phyloP scores from a whole-genome alignment of 1,284 basidiomycete genomes.

The Marasmius tenuissimus region DNA sequence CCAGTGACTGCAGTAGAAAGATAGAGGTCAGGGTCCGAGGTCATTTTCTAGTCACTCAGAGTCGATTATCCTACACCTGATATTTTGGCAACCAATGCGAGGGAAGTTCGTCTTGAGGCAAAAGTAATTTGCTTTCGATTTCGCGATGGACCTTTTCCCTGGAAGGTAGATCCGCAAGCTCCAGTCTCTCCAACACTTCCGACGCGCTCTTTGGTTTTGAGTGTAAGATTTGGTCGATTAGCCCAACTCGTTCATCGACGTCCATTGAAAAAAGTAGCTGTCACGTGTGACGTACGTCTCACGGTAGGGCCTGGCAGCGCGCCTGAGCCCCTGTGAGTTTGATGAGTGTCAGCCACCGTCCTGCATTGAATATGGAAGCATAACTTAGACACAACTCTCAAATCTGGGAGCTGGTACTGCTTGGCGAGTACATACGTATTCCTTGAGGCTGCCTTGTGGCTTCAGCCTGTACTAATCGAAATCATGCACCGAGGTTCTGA shows the following conservation, averaged over 20 bases:
- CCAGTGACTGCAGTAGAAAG: constrained; percentile 60
- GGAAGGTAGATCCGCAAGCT: constrained; percentile 55
- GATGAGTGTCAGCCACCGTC: too few relatives aligned
- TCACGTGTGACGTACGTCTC: neutral
- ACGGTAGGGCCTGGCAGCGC: too few relatives aligned
- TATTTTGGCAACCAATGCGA: constrained; percentile 72
- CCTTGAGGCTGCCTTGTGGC: too few relatives aligned
- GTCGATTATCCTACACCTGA: constrained; percentile 59
- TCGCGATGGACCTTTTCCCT: constrained; percentile 58
- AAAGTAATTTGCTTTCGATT: constrained; percentile 69
- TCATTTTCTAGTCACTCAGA: constrained; percentile 2
- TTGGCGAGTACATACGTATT: too few relatives aligned
- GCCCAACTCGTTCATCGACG: constrained; percentile 25
- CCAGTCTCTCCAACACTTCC: constrained; percentile 49
- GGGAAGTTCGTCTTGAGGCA: constrained; percentile 62
- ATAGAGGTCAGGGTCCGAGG: constrained; percentile 14
- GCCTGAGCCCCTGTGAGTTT: too few relatives aligned
- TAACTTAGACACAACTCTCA: too few relatives aligned
- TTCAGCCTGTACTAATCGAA: too few relatives aligned
- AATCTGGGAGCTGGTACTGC: too few relatives aligned
- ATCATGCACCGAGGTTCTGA: neutral
- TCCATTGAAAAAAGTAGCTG: constrained; percentile 24
- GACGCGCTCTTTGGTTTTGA: constrained; percentile 40
- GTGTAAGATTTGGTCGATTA: constrained; percentile 49
- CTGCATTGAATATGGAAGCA: too few relatives aligned